phyloP scores from a whole-genome alignment of 1,139 yeast genomes.

The Candida tunisiensis region DNA sequence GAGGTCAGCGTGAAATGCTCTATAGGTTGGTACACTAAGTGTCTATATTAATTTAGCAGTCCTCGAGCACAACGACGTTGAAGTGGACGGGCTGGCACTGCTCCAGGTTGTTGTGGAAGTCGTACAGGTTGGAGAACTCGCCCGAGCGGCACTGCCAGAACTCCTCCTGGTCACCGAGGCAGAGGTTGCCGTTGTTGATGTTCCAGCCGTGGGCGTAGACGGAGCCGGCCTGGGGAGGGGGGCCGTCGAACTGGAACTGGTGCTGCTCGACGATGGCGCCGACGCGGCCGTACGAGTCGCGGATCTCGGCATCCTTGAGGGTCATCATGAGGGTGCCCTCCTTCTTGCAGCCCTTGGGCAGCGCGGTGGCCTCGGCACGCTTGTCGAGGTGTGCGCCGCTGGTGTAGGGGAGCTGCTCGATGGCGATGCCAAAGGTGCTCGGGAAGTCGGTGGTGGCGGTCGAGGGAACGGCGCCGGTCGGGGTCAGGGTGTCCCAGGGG shows the following conservation, averaged over 20 bases:
- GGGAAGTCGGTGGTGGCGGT: no score
- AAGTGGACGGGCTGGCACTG: slow-evolving; percentile 55
- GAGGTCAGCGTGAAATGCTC: no score
- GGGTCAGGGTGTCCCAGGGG: no score
- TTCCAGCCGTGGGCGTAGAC: slow-evolving; percentile 82
- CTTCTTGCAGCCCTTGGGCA: no score
- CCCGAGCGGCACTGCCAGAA: slow-evolving; percentile 77
- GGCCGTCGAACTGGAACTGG: slow-evolving; percentile 83
- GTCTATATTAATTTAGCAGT: slow-evolving; percentile 31
- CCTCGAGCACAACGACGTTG: slow-evolving; percentile 43
- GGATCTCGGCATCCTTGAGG: slow-evolving; percentile 35
- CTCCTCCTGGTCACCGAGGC: slow-evolving; percentile 43
- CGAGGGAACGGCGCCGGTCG: no score
- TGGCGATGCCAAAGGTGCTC: no score
- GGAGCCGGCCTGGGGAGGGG: slow-evolving; percentile 84
- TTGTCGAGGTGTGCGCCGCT: no score
- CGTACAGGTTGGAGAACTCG: slow-evolving; percentile 66
- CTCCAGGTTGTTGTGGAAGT: slow-evolving; percentile 45
- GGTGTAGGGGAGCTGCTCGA: no score
- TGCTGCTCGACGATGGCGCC: slow-evolving; percentile 76
- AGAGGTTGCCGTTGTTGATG: slow-evolving; percentile 46
- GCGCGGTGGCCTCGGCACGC: no score
- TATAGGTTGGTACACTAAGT: no score
- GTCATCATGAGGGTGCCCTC: no score
- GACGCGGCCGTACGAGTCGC: slow-evolving; percentile 49